Evolutionary conservation across 306 rosid species (phyloP).

Genomic region (Hylodesmum podocarpum): DNA sequence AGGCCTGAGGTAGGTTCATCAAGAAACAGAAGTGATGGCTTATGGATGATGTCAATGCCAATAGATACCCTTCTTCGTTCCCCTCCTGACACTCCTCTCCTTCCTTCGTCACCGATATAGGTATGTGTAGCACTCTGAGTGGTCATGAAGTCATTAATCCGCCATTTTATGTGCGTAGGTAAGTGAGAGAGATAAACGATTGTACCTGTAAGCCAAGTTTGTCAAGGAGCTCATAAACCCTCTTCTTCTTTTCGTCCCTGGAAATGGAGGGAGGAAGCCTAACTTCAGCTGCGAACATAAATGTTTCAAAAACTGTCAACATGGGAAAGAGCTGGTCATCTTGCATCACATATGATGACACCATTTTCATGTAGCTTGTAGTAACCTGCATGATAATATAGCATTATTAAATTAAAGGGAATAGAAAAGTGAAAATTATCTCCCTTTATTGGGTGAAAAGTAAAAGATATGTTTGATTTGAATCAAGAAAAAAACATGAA

Average conservation of each 20-base stretch:
- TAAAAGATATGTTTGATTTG: neutral
- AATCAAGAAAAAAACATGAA: neutral
- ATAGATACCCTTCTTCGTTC: conserved; percentile 85
- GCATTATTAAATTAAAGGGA: neutral
- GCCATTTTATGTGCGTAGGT: neutral
- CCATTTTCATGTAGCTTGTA: conserved; percentile 87
- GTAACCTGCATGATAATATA: conserved; percentile 54
- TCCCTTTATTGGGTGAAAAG: neutral
- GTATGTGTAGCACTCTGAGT: conserved; percentile 78
- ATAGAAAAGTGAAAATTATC: neutral
- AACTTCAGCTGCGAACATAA: conserved; percentile 90
- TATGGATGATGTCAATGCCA: conserved; percentile 84
- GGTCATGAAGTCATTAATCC: neutral
- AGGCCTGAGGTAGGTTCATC: conserved; percentile 97
- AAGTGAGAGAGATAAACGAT: neutral
- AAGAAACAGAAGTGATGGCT: conserved; percentile 72
- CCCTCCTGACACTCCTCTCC: conserved; percentile 89
- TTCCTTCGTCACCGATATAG: conserved; percentile 79
- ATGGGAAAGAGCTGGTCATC: conserved; percentile 85
- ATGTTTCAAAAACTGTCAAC: conserved; percentile 85
- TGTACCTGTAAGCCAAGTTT: conserved; percentile 77
- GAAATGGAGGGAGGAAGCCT: conserved; percentile 86
- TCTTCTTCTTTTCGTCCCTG: conserved; percentile 57
- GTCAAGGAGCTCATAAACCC: conserved; percentile 72
- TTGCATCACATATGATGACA: conserved; percentile 97